Evolutionary conservation across 1,284 basidiomycete genomes (phyloP).

Genomic region (Thelephora terrestris): DNA sequence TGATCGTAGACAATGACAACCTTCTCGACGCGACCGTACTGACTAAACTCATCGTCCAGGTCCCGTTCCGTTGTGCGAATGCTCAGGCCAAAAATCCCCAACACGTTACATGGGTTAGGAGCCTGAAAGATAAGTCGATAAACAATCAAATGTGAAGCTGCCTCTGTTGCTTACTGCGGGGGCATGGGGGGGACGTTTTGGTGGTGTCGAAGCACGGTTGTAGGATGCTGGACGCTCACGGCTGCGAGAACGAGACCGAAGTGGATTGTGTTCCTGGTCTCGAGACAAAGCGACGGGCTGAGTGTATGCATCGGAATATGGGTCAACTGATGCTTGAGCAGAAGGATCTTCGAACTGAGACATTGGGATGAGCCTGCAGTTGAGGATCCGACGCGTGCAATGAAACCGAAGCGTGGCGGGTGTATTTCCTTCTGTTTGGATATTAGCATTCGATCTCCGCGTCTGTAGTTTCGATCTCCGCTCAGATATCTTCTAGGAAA

Average conservation of each 20-base stretch:
- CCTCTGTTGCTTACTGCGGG: slow-evolving; percentile 59
- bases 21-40: slow-evolving; percentile 88
- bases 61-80: slow-evolving; percentile 93
- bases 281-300: slow-evolving; percentile 42
- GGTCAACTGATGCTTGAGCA: slow-evolving; percentile 32
- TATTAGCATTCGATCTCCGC: too few relatives aligned
- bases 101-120: slow-evolving; percentile 78
- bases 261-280: slow-evolving; percentile 29
- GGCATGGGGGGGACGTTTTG: slow-evolving; percentile 44
- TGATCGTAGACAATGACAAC: slow-evolving; percentile 99
- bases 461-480: too few relatives aligned
- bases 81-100: slow-evolving; percentile 94
- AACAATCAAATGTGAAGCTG: slow-evolving; percentile 15
- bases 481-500: too few relatives aligned
- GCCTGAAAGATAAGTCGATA: slow-evolving; percentile 46
- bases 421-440: too few relatives aligned
- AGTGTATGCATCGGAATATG: slow-evolving; percentile 73
- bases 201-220: slow-evolving; percentile 24
- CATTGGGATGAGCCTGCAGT: not conserved
- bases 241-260: slow-evolving; percentile 62
- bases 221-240: slow-evolving; percentile 41
- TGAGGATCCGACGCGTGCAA: too few relatives aligned
- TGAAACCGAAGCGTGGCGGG: too few relatives aligned
- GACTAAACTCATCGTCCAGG: slow-evolving; percentile 86
- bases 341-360: not conserved